These are phyloP conservation scores for Colletotrichum simmondsii DNA, from an alignment of 2,329 filamentous ascomycete species.

Conservation along the genomic window DNA sequence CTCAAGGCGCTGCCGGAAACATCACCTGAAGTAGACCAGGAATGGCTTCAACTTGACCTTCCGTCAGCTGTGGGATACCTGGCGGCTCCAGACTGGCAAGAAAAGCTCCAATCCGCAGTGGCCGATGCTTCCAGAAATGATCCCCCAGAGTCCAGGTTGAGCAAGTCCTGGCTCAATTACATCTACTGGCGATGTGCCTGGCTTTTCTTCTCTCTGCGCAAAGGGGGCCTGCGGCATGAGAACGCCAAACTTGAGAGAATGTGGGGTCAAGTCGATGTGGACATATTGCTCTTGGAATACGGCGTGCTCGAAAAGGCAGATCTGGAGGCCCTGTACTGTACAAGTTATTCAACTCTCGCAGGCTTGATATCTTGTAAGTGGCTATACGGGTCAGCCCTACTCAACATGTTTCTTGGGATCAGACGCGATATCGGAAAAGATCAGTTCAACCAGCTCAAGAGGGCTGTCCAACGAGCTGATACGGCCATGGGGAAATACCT, in stretches of 20 bases:
- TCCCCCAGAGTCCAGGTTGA: neutral
- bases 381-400: neutral
- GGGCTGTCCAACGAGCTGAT: neutral
- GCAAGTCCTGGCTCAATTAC: neutral
- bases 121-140: neutral
- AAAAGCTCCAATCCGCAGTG: neutral
- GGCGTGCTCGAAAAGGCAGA: neutral
- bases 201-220: conserved; percentile 1
- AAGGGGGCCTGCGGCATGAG: neutral
- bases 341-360: neutral
- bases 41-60: neutral
- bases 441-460: neutral
- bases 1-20: neutral
- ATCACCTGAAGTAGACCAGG: neutral
- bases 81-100: neutral
- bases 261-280: neutral
- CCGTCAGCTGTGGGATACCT: neutral
- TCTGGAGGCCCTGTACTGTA: neutral
- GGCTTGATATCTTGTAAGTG: neutral
- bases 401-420: conserved; percentile 1
- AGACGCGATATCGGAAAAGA: neutral
- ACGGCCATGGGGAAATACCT: neutral
- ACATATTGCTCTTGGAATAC: neutral
- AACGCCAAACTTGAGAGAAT: conserved; percentile 4
- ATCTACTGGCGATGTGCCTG: conserved; percentile 1